phyloP scores from a whole-genome alignment of 2,329 filamentous ascomycete species.

The Cadophora malorum region DNA sequence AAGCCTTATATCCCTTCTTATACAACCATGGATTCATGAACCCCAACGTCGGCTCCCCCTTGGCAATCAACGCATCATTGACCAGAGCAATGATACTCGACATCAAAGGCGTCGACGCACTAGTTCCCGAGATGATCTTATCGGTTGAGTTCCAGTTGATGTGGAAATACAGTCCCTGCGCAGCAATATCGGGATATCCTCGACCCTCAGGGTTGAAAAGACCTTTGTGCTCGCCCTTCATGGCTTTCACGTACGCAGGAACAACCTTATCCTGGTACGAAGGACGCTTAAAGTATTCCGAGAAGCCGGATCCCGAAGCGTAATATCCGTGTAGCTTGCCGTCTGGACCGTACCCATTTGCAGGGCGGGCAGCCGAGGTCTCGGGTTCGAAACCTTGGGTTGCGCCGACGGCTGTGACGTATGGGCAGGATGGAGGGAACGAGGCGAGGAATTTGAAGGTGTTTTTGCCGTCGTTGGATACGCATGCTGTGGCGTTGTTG shows the following conservation, averaged over 20 bases:
- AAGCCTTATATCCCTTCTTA: conserved; percentile 42
- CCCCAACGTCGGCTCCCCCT: conserved; percentile 51
- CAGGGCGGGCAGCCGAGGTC: conserved; percentile 41
- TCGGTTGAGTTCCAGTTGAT: conserved; percentile 46
- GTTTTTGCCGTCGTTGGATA: conserved; percentile 62
- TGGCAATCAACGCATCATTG: conserved; percentile 63
- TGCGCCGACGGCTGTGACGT: conserved; percentile 35
- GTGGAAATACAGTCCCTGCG: conserved; percentile 63
- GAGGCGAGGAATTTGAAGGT: conserved; percentile 58
- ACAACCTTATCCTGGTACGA: conserved; percentile 54
- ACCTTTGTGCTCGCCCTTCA: conserved; percentile 53
- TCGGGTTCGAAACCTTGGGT: conserved; percentile 33
- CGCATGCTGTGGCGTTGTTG: conserved; percentile 49
- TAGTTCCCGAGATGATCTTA: conserved; percentile 54
- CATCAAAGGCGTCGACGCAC: conserved; percentile 60
- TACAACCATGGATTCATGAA: conserved; percentile 53
- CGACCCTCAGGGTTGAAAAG: conserved; percentile 54
- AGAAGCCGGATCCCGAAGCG: conserved; percentile 60
- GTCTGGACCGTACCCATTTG: conserved; percentile 43
- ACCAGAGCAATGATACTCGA: conserved; percentile 64
- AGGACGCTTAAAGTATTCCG: conserved; percentile 54
- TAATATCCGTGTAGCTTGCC: conserved; percentile 40
- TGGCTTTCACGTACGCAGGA: conserved; percentile 48
- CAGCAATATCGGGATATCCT: conserved; percentile 58
- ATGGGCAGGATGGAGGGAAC: conserved; percentile 58